phyloP scores from a whole-genome alignment of 306 rosid genomes.

The Alnus glutinosa region DNA sequence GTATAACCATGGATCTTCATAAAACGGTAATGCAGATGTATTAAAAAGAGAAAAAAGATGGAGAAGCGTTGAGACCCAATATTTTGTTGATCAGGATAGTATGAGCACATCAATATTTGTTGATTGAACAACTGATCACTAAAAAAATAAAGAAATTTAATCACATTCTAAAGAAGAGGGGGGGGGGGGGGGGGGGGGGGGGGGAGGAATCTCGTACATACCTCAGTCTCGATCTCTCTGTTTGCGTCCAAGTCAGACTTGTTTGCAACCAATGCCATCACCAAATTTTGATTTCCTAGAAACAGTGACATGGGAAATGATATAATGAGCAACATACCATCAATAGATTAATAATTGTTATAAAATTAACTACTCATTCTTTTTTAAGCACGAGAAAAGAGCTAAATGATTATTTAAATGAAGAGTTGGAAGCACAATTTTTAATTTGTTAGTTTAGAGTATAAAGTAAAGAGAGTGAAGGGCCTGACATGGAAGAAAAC shows the following conservation, averaged over 20 bases:
- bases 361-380: not conserved
- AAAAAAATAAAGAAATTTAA: not conserved
- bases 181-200: not conserved
- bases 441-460: not conserved
- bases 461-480: not conserved
- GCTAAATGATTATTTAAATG: not conserved
- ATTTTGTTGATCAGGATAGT: not conserved
- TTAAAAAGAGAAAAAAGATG: not conserved
- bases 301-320: conserved; percentile 12
- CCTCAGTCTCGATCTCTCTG: conserved; percentile 75
- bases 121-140: not conserved
- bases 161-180: not conserved
- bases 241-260: conserved; percentile 69
- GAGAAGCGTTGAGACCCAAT: not conserved
- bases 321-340: not conserved
- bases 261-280: conserved; percentile 80
- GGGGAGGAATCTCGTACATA: conserved; percentile 21
- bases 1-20: not conserved
- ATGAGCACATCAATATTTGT: not conserved
- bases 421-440: not conserved
- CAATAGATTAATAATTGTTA: not conserved
- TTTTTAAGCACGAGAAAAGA: not conserved
- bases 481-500: conserved; percentile 2
- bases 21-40: not conserved
- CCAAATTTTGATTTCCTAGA: conserved; percentile 64